Conservation (phyloP, 2,329 filamentous ascomycete species). For the Tympanopsis confertula region DNA sequence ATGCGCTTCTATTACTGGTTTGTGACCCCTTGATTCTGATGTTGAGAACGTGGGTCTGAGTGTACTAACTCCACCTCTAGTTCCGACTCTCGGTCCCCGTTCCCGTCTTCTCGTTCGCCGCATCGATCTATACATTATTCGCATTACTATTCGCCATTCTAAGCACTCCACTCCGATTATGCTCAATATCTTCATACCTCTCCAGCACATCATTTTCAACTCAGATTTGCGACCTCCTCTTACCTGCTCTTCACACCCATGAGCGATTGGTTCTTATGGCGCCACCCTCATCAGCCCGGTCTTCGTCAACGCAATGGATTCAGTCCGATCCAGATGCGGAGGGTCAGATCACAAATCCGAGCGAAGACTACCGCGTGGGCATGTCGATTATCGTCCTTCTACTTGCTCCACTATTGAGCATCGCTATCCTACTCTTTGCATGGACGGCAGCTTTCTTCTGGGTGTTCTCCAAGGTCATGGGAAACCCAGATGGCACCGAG, state of each 20-base stretch:
- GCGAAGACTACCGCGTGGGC: slow-evolving; percentile 15
- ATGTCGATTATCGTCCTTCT: slow-evolving; percentile 39
- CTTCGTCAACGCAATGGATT: background rate
- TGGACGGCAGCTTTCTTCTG: slow-evolving; percentile 52
- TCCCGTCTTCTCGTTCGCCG: slow-evolving; percentile 38
- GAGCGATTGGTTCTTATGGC: background rate
- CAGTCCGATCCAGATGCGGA: background rate
- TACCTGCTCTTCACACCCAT: background rate
- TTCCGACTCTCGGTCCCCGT: slow-evolving; percentile 40
- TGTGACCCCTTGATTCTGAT: too few species aligned
- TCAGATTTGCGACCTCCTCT: background rate
- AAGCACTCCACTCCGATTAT: slow-evolving; percentile 40
- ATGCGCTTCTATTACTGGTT: too few species aligned
- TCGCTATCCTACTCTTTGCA: slow-evolving; percentile 40
- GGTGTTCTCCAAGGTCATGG: slow-evolving; percentile 47
- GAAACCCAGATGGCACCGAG: slow-evolving; percentile 48
- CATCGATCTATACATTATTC: slow-evolving; percentile 39
- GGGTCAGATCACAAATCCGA: slow-evolving; percentile 10
- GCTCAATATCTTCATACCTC: slow-evolving; percentile 26
- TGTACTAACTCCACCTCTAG: too few species aligned
- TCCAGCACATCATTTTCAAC: slow-evolving; percentile 11
- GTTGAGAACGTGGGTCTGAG: too few species aligned
- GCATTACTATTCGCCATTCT: slow-evolving; percentile 35
- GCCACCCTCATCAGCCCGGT: background rate
- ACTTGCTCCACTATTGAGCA: slow-evolving; percentile 40